Evolutionary conservation across 208 protist species (phyloP), one percentile per base, ranked within the genome.

Genomic region (Leishmania arabica): DNA sequence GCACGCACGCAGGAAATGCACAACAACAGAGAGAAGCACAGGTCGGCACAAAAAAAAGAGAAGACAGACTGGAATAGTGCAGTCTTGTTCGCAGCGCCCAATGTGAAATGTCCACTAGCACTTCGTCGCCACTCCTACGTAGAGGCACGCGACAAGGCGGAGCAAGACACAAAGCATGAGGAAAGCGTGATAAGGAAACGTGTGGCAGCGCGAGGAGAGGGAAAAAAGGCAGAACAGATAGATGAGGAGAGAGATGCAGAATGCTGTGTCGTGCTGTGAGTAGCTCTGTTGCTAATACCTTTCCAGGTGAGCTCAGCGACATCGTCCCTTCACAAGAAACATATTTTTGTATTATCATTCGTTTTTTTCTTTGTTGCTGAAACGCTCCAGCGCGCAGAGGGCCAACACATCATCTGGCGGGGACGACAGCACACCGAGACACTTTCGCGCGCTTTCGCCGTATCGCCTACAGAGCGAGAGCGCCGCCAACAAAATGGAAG

Each of bases 91-190:
- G 8, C 42, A 45, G 69, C 8, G 27, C 27, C 24, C 15, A 53
- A 21, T 51, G 21, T 53, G 15, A 51, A 37, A n/a, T n/a, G 47
- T 21, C n/a, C 54, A 53, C 69, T 51, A n/a, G 37, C 1, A 53
- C 17, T 31, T 53, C 11, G 69, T 73, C 45, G 21, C n/a, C 24
- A 37, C 40, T 37, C 13, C 45, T 51, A 53, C 24, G 21, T 31
- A 53, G 27, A 53, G 69, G 9, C 69, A 34, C 21, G 27, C 11
- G 11, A 19, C 24, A 34, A 73, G 47, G 31, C 7, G 62, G 40
- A 64, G 65, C 53, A 83, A 76, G 31, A 37, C n/a, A 40, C 42
- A 34, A 47, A 74, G 37, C 7, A 83, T 53, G 53, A 79, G 15
- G 51, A 81, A 24, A 73, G 47, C 8, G 47, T 37, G 21, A 60